Evolutionary conservation across 2,329 filamentous ascomycete genomes (phyloP), one percentile per base, ranked within the genome.

Genomic region (Colletotrichum sp.): DNA sequence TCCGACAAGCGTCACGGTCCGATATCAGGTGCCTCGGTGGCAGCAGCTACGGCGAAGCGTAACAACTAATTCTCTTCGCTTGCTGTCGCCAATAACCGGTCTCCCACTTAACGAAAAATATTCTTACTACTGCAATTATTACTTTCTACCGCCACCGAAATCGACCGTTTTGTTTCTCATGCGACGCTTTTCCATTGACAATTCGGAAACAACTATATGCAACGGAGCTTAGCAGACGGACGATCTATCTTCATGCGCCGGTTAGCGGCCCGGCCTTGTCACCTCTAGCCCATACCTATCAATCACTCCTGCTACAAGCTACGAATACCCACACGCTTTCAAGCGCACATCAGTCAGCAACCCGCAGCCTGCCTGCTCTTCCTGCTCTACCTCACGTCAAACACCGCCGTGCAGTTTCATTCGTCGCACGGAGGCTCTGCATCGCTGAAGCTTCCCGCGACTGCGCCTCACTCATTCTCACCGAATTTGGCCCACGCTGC

Each of bases 391-490:
- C 48, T 43, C 58, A n/a, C 60, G 15, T 58, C 60, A n/a, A 26
- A 57, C 21, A 30, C 68, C 30, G 32, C 30, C 30, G 26, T 52
- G 64, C 71, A 38, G 55, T 64, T n/a, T 58, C 55, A 73, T 32
- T 64, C 32, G 30, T 64, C 61, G 61, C 61, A 64, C 61, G 61
- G 38, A 70, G 32, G 24, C 34, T 58, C 73, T 73, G 70, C 70
- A 75, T 26, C 70, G 21, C 70, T 73, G 70, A 75, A 75, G 70
- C 64, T 73, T 73, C 64, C 73, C 64, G n/a, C 70, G 64, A 55
- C 73, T 75, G 73, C 73, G 73, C 73, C 73, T 73, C 73, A 57
- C n/a, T 64, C 70, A 21, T 52, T 52, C 38, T 73, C 58, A 18
- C 70, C 58, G 34, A 67, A 21, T 36, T 64, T 34, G 70, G 21